phyloP scores from a whole-genome alignment of 805 yeast species.

The Clavispora fructus region DNA sequence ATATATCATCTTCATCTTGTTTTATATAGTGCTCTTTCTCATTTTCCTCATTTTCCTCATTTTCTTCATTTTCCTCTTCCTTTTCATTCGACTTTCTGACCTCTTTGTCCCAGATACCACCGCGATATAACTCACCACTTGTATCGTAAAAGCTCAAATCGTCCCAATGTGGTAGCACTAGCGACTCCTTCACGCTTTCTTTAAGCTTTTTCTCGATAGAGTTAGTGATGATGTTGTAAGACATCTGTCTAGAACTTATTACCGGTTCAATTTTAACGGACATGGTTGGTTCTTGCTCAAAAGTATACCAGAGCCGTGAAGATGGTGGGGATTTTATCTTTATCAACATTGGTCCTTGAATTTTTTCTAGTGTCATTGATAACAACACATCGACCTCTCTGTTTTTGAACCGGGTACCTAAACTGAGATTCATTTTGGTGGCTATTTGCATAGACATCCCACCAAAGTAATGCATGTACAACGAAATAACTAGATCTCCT shows the following conservation, averaged over 20 bases:
- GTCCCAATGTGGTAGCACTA: slow-evolving; percentile 87
- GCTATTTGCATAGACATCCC: slow-evolving; percentile 70
- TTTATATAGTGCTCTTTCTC: background rate
- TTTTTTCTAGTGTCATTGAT: slow-evolving; percentile 57
- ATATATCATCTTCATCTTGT: background rate
- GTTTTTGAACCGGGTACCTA: slow-evolving; percentile 71
- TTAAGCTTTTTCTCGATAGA: slow-evolving; percentile 72
- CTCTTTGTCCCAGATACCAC: slow-evolving; percentile 82
- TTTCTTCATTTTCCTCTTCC: background rate
- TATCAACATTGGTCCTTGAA: slow-evolving; percentile 71
- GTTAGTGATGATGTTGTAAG: slow-evolving; percentile 73
- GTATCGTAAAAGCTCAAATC: slow-evolving; percentile 73
- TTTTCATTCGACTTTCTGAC: background rate
- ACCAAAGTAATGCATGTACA: slow-evolving; percentile 68
- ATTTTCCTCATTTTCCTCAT: background rate
- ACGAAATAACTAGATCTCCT: slow-evolving; percentile 62
- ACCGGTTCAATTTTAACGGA: slow-evolving; percentile 81
- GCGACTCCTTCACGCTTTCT: slow-evolving; percentile 71
- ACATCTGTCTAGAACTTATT: slow-evolving; percentile 78
- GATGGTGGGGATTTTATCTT: slow-evolving; percentile 87
- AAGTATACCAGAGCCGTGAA: slow-evolving; percentile 85
- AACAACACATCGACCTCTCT: slow-evolving; percentile 72
- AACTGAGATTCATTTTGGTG: slow-evolving; percentile 69
- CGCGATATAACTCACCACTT: slow-evolving; percentile 67
- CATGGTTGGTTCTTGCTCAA: slow-evolving; percentile 71